Conservation (phyloP, 495 filamentous ascomycete genomes). For the Tricharina praecox region DNA sequence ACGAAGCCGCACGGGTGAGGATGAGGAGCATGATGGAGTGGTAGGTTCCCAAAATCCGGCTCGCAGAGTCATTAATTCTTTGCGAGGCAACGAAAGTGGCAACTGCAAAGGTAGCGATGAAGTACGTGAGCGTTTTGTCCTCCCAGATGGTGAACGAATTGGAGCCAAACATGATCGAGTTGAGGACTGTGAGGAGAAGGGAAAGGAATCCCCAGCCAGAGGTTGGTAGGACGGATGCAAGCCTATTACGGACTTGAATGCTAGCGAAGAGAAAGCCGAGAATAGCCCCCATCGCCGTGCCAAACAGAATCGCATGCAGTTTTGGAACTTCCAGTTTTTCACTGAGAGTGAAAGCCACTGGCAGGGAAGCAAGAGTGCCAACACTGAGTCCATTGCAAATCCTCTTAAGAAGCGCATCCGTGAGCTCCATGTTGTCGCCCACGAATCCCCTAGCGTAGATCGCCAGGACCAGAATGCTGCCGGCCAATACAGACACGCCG, state of each 20-base stretch:
- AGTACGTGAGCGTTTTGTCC: slow-evolving; percentile 83
- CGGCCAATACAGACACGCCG: slow-evolving; percentile 54
- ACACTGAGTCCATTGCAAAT: slow-evolving; percentile 31
- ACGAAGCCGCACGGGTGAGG: slow-evolving; percentile 64
- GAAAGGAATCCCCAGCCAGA: slow-evolving; percentile 77
- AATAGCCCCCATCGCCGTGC: slow-evolving; percentile 44
- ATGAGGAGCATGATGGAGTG: slow-evolving; percentile 72
- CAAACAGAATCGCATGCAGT: slow-evolving; percentile 17
- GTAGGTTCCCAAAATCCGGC: slow-evolving; percentile 57
- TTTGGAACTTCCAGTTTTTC: slow-evolving; percentile 11
- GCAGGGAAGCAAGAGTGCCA: slow-evolving; percentile 29
- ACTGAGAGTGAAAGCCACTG: slow-evolving; percentile 13
- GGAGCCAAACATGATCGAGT: slow-evolving; percentile 80
- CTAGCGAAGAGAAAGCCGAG: slow-evolving; percentile 42
- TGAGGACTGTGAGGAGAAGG: slow-evolving; percentile 58
- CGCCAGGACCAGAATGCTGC: slow-evolving; percentile 46
- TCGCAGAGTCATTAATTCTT: slow-evolving; percentile 41
- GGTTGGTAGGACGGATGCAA: slow-evolving; percentile 48
- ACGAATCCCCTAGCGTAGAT: slow-evolving; percentile 50
- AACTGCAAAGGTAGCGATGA: slow-evolving; percentile 73
- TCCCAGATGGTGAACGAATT: slow-evolving; percentile 99
- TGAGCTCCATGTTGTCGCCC: slow-evolving; percentile 37
- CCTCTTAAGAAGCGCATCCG: slow-evolving; percentile 32
- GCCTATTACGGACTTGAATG: slow-evolving; percentile 33
- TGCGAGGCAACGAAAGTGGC: slow-evolving; percentile 55